phyloP scores from a whole-genome alignment of 306 rosid genomes.

The Arachis stenosperma region DNA sequence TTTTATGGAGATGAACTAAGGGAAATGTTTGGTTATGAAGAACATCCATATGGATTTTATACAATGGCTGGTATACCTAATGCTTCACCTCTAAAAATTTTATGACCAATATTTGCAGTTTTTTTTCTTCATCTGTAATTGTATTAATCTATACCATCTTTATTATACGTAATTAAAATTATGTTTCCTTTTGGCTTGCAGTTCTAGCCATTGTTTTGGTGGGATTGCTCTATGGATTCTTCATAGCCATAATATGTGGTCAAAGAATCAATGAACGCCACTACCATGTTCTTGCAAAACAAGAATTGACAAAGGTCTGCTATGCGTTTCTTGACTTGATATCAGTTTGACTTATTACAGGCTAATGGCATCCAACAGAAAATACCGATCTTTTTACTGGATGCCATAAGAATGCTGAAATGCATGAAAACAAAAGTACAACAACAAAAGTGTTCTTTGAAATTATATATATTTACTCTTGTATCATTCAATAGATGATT shows the following conservation, averaged over 20 bases:
- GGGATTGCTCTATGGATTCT: constrained; percentile 97
- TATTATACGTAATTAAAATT: constrained; percentile 14
- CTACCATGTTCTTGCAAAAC: constrained; percentile 98
- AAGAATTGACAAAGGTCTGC: constrained; percentile 89
- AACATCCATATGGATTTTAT: constrained; percentile 97
- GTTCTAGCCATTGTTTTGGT: constrained; percentile 93
- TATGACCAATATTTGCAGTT: constrained; percentile 28
- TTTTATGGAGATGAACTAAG: constrained; percentile 93
- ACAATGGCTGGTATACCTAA: constrained; percentile 83
- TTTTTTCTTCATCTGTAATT: constrained; percentile 25
- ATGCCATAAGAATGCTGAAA: background rate
- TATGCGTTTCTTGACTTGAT: constrained; percentile 28
- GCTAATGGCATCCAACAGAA: background rate
- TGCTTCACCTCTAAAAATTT: constrained; percentile 23
- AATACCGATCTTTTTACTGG: background rate
- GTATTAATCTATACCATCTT: constrained; percentile 32
- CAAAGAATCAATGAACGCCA: constrained; percentile 98
- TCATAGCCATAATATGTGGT: constrained; percentile 98
- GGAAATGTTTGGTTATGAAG: constrained; percentile 99
- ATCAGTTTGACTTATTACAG: constrained; percentile 2
- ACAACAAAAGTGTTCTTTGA: constrained; percentile 25
- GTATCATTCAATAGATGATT: constrained; percentile 24
- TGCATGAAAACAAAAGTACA: background rate
- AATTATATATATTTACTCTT: constrained; percentile 9
- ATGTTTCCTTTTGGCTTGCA: constrained; percentile 55